These are phyloP conservation scores for Eucalyptus polybractea DNA, from an alignment of 345 rosid species.

Conservation along the genomic window DNA sequence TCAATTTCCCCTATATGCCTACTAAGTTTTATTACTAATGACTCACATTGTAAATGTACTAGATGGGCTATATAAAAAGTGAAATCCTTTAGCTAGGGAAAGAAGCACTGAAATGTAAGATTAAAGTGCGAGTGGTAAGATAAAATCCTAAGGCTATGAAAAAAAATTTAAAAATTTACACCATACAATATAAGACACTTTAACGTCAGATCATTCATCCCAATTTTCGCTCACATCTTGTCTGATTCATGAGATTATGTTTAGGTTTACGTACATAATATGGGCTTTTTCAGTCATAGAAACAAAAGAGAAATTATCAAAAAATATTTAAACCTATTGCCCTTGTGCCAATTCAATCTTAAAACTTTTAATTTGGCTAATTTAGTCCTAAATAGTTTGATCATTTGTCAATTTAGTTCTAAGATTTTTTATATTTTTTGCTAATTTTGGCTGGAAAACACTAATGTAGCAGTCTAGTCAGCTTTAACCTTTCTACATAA, in stretches of 20 bases:
- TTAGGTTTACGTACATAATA: background rate
- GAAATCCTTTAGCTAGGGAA: background rate
- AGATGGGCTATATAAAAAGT: background rate
- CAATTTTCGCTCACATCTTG: background rate
- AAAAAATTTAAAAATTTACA: background rate
- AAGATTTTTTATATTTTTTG: too few relatives aligned
- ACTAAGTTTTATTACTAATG: background rate
- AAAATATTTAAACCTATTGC: background rate
- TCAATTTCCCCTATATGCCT: background rate
- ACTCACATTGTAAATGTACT: background rate
- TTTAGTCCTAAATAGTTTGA: background rate
- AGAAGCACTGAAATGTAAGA: background rate
- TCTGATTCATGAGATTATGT: background rate
- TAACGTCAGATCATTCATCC: background rate
- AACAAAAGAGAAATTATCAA: background rate
- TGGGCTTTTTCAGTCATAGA: background rate
- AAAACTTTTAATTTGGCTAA: background rate
- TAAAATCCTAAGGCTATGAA: background rate
- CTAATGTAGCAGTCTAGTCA: fast-evolving
- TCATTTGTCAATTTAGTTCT: background rate
- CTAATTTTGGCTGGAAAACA: too few relatives aligned
- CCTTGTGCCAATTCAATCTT: fast-evolving
- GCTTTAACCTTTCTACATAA: fast-evolving
- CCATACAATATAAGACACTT: background rate
- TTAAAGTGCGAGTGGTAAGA: background rate